phyloP scores from a whole-genome alignment of 2,329 filamentous ascomycete genomes.

The Dothideomycetidae sp. region DNA sequence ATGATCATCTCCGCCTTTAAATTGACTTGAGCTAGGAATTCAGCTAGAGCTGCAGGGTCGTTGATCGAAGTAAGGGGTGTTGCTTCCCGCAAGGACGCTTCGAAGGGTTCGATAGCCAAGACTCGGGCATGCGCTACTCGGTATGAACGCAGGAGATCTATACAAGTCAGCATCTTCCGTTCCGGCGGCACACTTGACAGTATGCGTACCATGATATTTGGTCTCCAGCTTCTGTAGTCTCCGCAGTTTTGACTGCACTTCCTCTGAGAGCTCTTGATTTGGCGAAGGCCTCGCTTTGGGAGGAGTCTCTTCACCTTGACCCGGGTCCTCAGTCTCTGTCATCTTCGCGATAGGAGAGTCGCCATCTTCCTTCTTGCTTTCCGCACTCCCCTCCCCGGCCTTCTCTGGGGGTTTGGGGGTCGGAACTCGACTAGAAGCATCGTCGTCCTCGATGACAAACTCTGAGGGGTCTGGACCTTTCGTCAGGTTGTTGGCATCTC shows the following conservation, averaged over 20 bases:
- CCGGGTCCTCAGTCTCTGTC: constrained; percentile 17
- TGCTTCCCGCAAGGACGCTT: constrained; percentile 77
- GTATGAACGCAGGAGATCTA: constrained; percentile 83
- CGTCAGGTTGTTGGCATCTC: constrained; percentile 31
- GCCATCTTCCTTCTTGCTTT: constrained; percentile 13
- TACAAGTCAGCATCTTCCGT: constrained; percentile 3
- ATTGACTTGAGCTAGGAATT: constrained; percentile 79
- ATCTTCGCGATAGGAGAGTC: constrained; percentile 19
- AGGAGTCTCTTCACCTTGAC: constrained; percentile 15
- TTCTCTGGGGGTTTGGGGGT: constrained; percentile 37
- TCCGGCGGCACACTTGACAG: constrained; percentile 1
- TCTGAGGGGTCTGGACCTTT: constrained; percentile 67
- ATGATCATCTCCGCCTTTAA: constrained; percentile 83
- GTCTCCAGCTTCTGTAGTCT: constrained; percentile 83
- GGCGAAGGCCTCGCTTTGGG: constrained; percentile 23
- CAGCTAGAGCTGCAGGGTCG: constrained; percentile 70
- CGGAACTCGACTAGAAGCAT: constrained; percentile 46
- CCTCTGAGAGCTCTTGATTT: constrained; percentile 51
- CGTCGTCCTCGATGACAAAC: constrained; percentile 76
- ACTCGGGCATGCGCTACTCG: constrained; percentile 78
- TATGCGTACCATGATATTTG: constrained; percentile 59
- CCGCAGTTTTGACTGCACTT: constrained; percentile 60
- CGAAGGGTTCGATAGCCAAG: constrained; percentile 81
- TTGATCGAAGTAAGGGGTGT: constrained; percentile 80
- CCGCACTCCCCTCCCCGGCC: constrained; percentile 26